These are phyloP conservation scores for Glonium stellatum DNA, from an alignment of 495 filamentous ascomycete genomes.

Conservation along the genomic window DNA sequence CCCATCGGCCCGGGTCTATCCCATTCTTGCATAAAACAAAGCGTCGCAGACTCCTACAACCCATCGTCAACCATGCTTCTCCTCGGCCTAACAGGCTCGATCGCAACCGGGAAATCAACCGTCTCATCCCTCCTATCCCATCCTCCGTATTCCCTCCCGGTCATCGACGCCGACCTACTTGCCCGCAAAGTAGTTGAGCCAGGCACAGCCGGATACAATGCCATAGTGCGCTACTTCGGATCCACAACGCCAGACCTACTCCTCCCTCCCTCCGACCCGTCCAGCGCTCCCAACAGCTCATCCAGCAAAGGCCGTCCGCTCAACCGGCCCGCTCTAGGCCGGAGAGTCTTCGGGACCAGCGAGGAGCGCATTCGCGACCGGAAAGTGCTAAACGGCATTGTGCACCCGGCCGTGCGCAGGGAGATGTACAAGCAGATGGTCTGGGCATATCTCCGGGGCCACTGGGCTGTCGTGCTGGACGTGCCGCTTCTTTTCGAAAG, in stretches of 20 bases:
- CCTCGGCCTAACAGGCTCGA: slow-evolving; percentile 93
- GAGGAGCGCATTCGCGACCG: slow-evolving; percentile 59
- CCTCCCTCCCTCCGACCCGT: slow-evolving; percentile 38
- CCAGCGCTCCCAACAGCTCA: slow-evolving; percentile 33
- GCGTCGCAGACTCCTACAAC: neutral
- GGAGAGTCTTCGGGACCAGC: slow-evolving; percentile 72
- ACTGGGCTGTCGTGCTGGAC: slow-evolving; percentile 88
- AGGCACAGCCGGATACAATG: slow-evolving; percentile 71
- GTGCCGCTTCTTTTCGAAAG: slow-evolving; percentile 87
- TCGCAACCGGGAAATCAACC: slow-evolving; percentile 97
- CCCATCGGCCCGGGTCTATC: neutral
- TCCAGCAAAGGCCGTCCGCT: slow-evolving; percentile 57
- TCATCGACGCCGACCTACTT: slow-evolving; percentile 91
- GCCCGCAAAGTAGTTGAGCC: slow-evolving; percentile 88
- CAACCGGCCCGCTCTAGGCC: slow-evolving; percentile 78
- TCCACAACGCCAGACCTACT: slow-evolving; percentile 80
- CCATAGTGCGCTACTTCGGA: slow-evolving; percentile 71
- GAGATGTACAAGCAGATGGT: slow-evolving; percentile 60
- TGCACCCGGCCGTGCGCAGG: slow-evolving; percentile 76
- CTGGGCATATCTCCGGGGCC: slow-evolving; percentile 54
- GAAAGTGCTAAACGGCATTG: slow-evolving; percentile 73
- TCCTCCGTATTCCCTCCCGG: slow-evolving; percentile 76
- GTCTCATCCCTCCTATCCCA: slow-evolving; percentile 74
- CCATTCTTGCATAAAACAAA: neutral
- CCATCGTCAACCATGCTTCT: slow-evolving; percentile 61